phyloP scores from a whole-genome alignment of 352 stramenopile genomes.

The Phytophthora chlamydospora region DNA sequence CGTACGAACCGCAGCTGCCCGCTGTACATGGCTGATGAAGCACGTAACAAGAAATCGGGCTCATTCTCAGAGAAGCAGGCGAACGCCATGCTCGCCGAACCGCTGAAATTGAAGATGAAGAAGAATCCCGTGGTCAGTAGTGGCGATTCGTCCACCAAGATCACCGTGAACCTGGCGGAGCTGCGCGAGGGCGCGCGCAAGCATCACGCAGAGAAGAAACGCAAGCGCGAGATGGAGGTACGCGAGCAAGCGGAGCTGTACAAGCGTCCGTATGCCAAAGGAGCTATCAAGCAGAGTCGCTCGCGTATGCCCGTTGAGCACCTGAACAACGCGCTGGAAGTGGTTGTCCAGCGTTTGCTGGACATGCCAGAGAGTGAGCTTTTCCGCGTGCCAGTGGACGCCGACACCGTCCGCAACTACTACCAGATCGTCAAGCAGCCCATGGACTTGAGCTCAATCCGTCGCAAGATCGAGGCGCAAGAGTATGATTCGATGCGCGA shows the following conservation, averaged over 20 bases:
- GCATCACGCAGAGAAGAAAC: constrained; percentile 82
- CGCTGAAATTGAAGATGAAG: constrained; percentile 71
- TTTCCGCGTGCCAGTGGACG: constrained; percentile 75
- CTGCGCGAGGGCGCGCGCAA: constrained; percentile 77
- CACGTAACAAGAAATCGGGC: constrained; percentile 43
- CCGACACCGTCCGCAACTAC: constrained; percentile 68
- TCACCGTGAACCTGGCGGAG: constrained; percentile 80
- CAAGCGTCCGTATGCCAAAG: constrained; percentile 80
- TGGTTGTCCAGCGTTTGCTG: constrained; percentile 69
- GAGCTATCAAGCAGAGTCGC: constrained; percentile 73
- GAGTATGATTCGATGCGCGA: constrained; percentile 85
- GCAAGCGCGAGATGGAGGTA: constrained; percentile 74
- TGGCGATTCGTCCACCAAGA: constrained; percentile 51
- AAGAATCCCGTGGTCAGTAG: constrained; percentile 38
- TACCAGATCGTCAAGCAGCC: constrained; percentile 88
- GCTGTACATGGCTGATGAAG: constrained; percentile 80
- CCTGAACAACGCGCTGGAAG: constrained; percentile 66
- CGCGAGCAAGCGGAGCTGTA: constrained; percentile 82
- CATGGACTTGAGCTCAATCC: constrained; percentile 79
- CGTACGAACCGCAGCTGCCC: constrained; percentile 84
- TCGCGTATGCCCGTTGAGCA: constrained; percentile 80
- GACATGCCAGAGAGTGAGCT: constrained; percentile 83
- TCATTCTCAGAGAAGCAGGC: constrained; percentile 35
- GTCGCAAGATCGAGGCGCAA: constrained; percentile 64
- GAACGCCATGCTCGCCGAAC: constrained; percentile 39